Conservation (phyloP, 1,284 basidiomycete genomes). For the Stereum hirsutum region DNA sequence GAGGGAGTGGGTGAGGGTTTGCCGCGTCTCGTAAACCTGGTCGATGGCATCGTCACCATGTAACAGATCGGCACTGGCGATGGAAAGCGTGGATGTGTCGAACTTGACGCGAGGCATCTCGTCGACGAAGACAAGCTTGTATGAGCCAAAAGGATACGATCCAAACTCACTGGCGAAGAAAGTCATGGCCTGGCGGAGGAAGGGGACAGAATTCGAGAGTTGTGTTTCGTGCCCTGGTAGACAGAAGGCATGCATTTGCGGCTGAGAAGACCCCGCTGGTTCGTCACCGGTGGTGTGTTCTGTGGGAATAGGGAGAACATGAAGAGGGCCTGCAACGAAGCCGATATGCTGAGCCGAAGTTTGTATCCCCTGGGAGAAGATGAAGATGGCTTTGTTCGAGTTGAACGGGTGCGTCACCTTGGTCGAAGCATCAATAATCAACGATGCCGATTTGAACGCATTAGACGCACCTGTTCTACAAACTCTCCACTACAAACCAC, state of each 20-base stretch:
- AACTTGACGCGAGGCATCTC: slow-evolving; percentile 75
- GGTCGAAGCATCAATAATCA: slow-evolving; percentile 12
- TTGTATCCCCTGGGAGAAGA: slow-evolving; percentile 82
- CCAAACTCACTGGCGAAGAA: slow-evolving; percentile 92
- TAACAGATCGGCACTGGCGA: slow-evolving; percentile 78
- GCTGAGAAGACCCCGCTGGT: slow-evolving; percentile 59
- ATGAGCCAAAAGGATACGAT: slow-evolving; percentile 93
- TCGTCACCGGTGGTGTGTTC: slow-evolving; percentile 50
- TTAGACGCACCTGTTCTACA: slow-evolving; percentile 69
- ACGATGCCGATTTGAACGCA: slow-evolving; percentile 4
- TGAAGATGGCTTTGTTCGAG: slow-evolving; percentile 90
- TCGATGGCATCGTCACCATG: slow-evolving; percentile 90
- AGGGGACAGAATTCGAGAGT: slow-evolving; percentile 61
- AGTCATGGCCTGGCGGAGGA: slow-evolving; percentile 83
- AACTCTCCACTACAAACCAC: slow-evolving; percentile 94
- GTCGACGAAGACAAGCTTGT: slow-evolving; percentile 95
- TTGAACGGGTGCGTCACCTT: slow-evolving; percentile 92
- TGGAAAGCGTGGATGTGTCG: slow-evolving; percentile 78
- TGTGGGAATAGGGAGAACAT: slow-evolving; percentile 65
- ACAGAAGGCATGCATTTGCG: slow-evolving; percentile 90
- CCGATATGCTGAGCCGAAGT: slow-evolving; percentile 95
- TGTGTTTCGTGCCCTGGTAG: slow-evolving; percentile 79
- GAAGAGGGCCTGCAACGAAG: slow-evolving; percentile 94
- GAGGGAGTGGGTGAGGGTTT: slow-evolving; percentile 79
- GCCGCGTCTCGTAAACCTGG: slow-evolving; percentile 87